Conservation (phyloP, 306 rosid genomes). For the Amphicarpaea edgeworthii region DNA sequence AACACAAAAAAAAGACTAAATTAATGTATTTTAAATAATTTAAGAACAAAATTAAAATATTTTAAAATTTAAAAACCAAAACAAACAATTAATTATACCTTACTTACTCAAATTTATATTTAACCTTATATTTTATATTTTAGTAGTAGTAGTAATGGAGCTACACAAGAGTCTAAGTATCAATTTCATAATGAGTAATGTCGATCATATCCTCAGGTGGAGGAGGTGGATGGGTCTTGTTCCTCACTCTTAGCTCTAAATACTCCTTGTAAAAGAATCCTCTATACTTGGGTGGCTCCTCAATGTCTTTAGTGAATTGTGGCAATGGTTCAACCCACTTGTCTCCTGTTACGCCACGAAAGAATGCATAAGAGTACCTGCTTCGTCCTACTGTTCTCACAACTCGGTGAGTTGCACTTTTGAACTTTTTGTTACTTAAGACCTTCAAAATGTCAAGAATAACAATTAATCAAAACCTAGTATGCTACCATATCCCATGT, state of each 20-base stretch:
- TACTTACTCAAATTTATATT: too few species aligned
- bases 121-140: too few species aligned
- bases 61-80: too few species aligned
- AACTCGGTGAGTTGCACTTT: constrained; percentile 65
- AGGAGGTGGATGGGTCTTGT: constrained; percentile 61
- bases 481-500: not conserved
- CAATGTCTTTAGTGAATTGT: constrained; percentile 55
- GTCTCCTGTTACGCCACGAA: constrained; percentile 55
- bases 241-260: constrained; percentile 51
- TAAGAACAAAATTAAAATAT: too few species aligned
- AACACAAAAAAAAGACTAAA: too few species aligned
- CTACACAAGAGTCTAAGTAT: constrained; percentile 1
- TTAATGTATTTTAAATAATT: too few species aligned
- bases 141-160: too few species aligned
- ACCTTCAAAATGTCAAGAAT: constrained; percentile 48
- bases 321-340: constrained; percentile 67
- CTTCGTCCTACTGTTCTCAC: constrained; percentile 49
- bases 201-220: constrained; percentile 53
- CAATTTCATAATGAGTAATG: constrained; percentile 58
- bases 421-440: constrained; percentile 59
- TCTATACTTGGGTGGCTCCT: constrained; percentile 58
- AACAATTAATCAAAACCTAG: not conserved
- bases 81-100: too few species aligned
- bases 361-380: constrained; percentile 55
- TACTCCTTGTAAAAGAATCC: constrained; percentile 58